Evolutionary conservation across 805 yeast genomes (phyloP).

Genomic region (Kluyveromyces starmeri): DNA sequence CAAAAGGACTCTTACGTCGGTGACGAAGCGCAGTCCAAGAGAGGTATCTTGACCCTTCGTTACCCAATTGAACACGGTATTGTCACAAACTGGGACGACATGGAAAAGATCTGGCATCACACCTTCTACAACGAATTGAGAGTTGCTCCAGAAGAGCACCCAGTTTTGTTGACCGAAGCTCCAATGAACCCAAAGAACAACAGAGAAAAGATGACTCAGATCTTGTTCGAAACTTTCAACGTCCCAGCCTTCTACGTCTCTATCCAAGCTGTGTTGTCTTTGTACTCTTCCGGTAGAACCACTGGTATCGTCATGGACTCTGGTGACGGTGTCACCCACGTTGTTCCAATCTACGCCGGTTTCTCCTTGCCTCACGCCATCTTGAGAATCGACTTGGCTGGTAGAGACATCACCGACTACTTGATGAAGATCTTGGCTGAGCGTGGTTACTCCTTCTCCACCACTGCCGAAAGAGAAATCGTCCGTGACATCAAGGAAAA

Average conservation of each 20-base stretch:
- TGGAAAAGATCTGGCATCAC: slow-evolving; percentile 99
- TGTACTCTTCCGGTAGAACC: slow-evolving; percentile 99
- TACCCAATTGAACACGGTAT: slow-evolving; percentile 99
- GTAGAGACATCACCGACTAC: slow-evolving; percentile 99
- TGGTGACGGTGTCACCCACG: slow-evolving; percentile 99
- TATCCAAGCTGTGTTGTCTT: slow-evolving; percentile 95
- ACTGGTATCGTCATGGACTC: slow-evolving; percentile 99
- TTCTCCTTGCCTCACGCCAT: slow-evolving; percentile 99
- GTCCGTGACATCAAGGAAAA: slow-evolving; percentile 87
- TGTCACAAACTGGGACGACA: slow-evolving; percentile 99
- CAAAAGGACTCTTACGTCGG: slow-evolving; percentile 99
- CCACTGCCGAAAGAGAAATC: slow-evolving; percentile 98
- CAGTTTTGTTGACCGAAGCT: slow-evolving; percentile 97
- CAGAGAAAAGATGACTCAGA: slow-evolving; percentile 99
- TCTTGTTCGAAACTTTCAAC: slow-evolving; percentile 97
- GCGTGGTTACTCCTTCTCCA: slow-evolving; percentile 98
- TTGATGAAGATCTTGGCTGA: slow-evolving; percentile 96
- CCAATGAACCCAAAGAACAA: slow-evolving; percentile 99
- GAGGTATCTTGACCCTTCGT: slow-evolving; percentile 98
- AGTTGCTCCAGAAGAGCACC: slow-evolving; percentile 99
- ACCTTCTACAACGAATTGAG: slow-evolving; percentile 99
- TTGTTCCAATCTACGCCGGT: slow-evolving; percentile 99
- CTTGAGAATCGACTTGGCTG: slow-evolving; percentile 97
- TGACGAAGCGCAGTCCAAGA: slow-evolving; percentile 99
- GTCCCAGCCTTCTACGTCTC: slow-evolving; percentile 99